phyloP scores from a whole-genome alignment of 2,329 filamentous ascomycete genomes.

The Xylariaceae sp. region DNA sequence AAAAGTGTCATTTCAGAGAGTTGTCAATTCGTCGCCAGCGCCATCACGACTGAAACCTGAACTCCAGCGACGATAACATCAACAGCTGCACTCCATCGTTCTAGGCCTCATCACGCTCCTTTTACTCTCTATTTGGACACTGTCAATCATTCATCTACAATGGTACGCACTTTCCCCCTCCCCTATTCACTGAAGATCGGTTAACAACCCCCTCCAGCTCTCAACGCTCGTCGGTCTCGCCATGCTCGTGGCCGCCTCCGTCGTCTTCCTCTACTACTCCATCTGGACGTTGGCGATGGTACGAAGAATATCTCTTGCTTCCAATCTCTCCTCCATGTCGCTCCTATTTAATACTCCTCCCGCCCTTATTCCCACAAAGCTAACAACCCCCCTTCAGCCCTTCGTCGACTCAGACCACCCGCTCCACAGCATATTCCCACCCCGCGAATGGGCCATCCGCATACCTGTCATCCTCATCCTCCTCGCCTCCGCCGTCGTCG shows the following conservation, averaged over 20 bases:
- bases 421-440: constrained; percentile 91
- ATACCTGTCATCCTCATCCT: constrained; percentile 96
- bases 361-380: constrained; percentile 2
- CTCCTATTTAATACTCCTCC: neutral
- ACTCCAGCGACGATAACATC: neutral
- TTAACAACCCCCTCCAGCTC: constrained; percentile 58
- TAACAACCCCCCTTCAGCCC: constrained; percentile 56
- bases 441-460: constrained; percentile 97
- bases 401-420: constrained; percentile 95
- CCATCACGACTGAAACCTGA: too few relatives aligned
- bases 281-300: constrained; percentile 98
- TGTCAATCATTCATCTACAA: neutral
- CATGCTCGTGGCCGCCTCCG: constrained; percentile 65
- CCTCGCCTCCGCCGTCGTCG: constrained; percentile 87
- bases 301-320: constrained; percentile 32
- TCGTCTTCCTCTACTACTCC: constrained; percentile 82
- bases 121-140: neutral
- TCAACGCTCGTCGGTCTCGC: constrained; percentile 75
- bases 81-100: neutral
- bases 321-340: constrained; percentile 9
- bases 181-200: neutral
- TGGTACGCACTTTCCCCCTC: constrained; percentile 5
- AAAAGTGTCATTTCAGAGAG: too few relatives aligned
- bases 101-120: neutral
- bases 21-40: too few relatives aligned